These are phyloP conservation scores for Penicilliopsis zonata DNA, from an alignment of 495 filamentous ascomycete genomes.

Conservation along the genomic window DNA sequence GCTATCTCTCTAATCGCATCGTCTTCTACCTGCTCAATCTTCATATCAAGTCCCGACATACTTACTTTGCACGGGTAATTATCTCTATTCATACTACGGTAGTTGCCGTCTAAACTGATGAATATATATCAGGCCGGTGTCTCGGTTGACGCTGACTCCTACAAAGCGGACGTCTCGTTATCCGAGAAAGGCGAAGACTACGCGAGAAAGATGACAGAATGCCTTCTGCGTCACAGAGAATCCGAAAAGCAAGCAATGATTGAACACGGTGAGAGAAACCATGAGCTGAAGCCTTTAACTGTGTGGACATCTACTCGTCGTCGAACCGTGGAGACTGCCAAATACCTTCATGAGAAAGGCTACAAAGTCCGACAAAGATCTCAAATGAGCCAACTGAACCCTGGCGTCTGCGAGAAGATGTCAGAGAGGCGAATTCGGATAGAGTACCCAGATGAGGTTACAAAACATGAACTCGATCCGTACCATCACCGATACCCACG, in stretches of 20 bases:
- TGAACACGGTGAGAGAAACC: constrained; percentile 52
- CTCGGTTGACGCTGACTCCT: constrained; percentile 68
- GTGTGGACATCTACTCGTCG: constrained; percentile 92
- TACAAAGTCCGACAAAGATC: constrained; percentile 82
- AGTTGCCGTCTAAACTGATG: too few relatives aligned
- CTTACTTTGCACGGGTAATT: constrained; percentile 85
- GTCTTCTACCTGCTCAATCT: constrained; percentile 97
- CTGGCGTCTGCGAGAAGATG: constrained; percentile 89
- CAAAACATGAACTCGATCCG: constrained; percentile 86
- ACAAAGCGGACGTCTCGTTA: constrained; percentile 78
- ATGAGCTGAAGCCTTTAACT: constrained; percentile 65
- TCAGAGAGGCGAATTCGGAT: constrained; percentile 65
- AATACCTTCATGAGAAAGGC: constrained; percentile 61
- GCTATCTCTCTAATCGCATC: constrained; percentile 89
- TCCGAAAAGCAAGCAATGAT: constrained; percentile 59
- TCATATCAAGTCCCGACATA: constrained; percentile 86
- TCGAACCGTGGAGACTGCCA: constrained; percentile 83
- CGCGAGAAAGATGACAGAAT: constrained; percentile 75
- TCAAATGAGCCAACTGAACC: constrained; percentile 94
- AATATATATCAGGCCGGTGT: constrained; percentile 53
- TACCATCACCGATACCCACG: constrained; percentile 96
- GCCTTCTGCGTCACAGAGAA: constrained; percentile 69
- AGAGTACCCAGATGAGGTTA: constrained; percentile 78
- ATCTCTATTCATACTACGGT: too few relatives aligned
- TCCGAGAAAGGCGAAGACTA: constrained; percentile 77